Evolutionary conservation across 768 basidiomycete species (phyloP), one percentile per base, ranked within the genome.

Genomic region (Mycena latifolia): DNA sequence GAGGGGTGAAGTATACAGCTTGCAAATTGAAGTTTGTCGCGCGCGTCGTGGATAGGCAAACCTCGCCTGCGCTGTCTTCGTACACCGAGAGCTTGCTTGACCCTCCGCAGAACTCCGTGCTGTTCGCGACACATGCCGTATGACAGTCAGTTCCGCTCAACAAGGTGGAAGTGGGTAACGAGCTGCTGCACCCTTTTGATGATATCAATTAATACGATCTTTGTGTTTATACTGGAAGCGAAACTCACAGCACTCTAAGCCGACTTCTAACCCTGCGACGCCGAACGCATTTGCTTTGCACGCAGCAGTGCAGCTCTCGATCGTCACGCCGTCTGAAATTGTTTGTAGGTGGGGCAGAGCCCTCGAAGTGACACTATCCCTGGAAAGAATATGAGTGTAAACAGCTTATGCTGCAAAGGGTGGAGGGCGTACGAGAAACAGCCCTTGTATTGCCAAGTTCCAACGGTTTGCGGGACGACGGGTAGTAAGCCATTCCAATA

Each of bases 371-470:
- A 57, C 35, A 27, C 24, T 61, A 28, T 69, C 67, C 8, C 67
- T 68, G 41, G 17, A 63, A n/a, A 22, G 60, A 20, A 57, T 7
- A 39, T 25, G 24, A 3, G n/a, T n/a, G 3, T 20, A 17, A 11
- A 27, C 41, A 17, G 24, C 22, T 8, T 27, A 61, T 9, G 33
- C 14, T n/a, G n/a, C 10, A 37, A 6, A 9, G 37, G 37, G 15
- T 3, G n/a, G 27, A 55, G 33, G 14, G 45, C 79, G 48, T 61
- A 81, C 85, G 73, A 81, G 74, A 80, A 87, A 69, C 86, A 88
- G 25, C 86, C 86, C 2, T 84, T 73, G 6, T 81, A 85, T 15
- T 75, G 52, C 87, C 86, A 88, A 4, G 74, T 74, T 4, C 84
- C 85, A 27, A 84, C 81, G 5, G 78, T 79, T 17, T 71, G 61